phyloP scores from a whole-genome alignment of 805 yeast genomes.

The Schwanniomyces sp. region DNA sequence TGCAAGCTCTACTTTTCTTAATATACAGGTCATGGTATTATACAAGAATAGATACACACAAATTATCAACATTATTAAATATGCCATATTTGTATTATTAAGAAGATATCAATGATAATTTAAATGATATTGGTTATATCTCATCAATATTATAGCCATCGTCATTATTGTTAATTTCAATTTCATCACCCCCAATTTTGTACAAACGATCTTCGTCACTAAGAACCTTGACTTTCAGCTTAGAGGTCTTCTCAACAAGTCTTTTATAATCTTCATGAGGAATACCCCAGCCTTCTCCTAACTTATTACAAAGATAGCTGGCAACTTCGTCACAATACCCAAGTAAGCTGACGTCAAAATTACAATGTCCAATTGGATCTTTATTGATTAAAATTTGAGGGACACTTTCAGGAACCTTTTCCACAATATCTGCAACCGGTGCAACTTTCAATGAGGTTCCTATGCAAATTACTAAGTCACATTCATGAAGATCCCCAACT shows the following conservation, averaged over 20 bases:
- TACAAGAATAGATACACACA: background rate
- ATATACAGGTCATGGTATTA: background rate
- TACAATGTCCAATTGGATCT: conserved; percentile 34
- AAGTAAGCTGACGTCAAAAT: conserved; percentile 38
- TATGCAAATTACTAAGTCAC: conserved; percentile 77
- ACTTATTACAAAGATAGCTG: conserved; percentile 25
- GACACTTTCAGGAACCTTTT: conserved; percentile 27
- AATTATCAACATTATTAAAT: background rate
- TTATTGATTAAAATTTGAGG: conserved; percentile 42
- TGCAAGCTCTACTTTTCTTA: background rate
- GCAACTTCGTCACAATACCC: conserved; percentile 45
- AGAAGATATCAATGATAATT: background rate
- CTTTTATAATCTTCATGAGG: conserved; percentile 26
- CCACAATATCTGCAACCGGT: conserved; percentile 43
- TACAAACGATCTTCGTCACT: conserved; percentile 11
- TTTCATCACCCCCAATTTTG: background rate
- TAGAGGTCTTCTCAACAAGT: conserved; percentile 13
- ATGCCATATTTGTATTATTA: background rate
- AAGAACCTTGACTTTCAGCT: conserved; percentile 8
- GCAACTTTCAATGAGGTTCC: conserved; percentile 82
- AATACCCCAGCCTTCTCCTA: conserved; percentile 33
- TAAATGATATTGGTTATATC: background rate
- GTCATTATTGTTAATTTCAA: background rate
- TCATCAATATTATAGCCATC: background rate
- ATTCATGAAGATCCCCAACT: conserved; percentile 56